phyloP scores from a whole-genome alignment of 202 grass and related monocot species.

The Digitaria exilis region DNA sequence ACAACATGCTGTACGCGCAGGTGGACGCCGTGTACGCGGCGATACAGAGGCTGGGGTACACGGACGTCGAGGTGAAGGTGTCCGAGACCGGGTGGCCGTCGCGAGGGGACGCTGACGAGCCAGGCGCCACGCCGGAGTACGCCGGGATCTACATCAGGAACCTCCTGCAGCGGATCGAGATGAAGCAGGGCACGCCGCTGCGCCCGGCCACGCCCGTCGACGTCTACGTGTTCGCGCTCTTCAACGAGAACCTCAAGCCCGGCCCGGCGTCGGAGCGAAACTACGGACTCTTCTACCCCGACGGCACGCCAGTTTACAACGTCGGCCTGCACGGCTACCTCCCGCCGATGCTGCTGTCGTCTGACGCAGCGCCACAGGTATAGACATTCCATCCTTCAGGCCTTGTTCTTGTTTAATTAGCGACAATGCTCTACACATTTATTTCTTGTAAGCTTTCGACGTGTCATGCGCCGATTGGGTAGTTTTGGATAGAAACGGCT shows the following conservation, averaged over 20 bases:
- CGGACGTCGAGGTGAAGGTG: constrained; percentile 75
- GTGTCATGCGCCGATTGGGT: background rate
- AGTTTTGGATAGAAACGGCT: background rate
- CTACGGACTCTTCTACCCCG: constrained; percentile 87
- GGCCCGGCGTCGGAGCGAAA: constrained; percentile 86
- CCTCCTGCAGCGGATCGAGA: constrained; percentile 68
- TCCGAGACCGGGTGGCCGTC: constrained; percentile 98
- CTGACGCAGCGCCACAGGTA: constrained; percentile 18
- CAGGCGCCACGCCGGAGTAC: constrained; percentile 73
- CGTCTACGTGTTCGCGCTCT: constrained; percentile 86
- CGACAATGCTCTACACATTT: background rate
- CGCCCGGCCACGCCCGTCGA: constrained; percentile 66
- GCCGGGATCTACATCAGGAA: constrained; percentile 81
- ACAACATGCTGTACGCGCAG: constrained; percentile 98
- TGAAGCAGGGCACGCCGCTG: constrained; percentile 84
- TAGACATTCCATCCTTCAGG: background rate
- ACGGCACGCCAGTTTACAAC: constrained; percentile 79
- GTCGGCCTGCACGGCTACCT: constrained; percentile 69
- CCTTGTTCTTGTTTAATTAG: background rate
- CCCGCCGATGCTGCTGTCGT: constrained; percentile 46
- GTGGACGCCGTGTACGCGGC: constrained; percentile 87
- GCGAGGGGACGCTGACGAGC: constrained; percentile 69
- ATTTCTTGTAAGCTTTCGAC: background rate
- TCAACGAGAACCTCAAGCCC: constrained; percentile 94
- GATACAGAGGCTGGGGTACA: constrained; percentile 59